A percentile compares a stretch with the other conserved stretches of the same genome.
Evolutionary conservation across 768 basidiomycete genomes (phyloP).

Genomic region (Amanita molliuscula): DNA sequence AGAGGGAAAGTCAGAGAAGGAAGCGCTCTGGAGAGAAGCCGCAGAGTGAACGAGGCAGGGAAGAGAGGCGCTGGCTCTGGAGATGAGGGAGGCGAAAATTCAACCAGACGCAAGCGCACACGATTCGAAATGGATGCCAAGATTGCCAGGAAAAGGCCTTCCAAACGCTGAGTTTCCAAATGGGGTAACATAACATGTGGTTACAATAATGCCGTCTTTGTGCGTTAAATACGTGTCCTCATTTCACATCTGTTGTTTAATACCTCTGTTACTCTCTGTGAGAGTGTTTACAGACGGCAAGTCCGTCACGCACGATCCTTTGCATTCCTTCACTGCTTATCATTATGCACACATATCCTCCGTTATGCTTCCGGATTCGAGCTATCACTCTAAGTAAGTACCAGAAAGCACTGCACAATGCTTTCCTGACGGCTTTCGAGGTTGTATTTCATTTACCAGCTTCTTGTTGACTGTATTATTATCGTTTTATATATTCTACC

Average conservation of each 20-base stretch:
- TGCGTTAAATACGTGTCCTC: not conserved
- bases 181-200: not conserved
- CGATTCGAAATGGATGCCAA: conserved; percentile 41
- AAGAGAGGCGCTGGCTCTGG: conserved; percentile 9
- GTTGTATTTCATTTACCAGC: conserved; percentile 29
- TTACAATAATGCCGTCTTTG: not conserved
- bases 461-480: conserved; percentile 40
- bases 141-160: conserved; percentile 25
- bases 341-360: conserved; percentile 1
- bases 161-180: conserved; percentile 5
- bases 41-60: conserved; percentile 17
- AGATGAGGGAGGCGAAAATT: conserved; percentile 4
- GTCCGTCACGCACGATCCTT: not conserved
- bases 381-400: not conserved
- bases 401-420: not conserved
- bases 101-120: conserved; percentile 24
- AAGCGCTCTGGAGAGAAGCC: conserved; percentile 49
- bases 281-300: conserved; percentile 1
- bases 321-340: not conserved
- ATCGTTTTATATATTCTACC: conserved; percentile 32
- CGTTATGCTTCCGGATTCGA: conserved; percentile 1
- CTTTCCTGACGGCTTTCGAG: conserved; percentile 16
- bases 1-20: conserved; percentile 56
- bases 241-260: not conserved
- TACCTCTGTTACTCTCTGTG: conserved; percentile 1